Evolutionary conservation across 176 grass and related monocot species (phyloP), one percentile per base, ranked within the genome.

Genomic region (Melocanna baccifera): DNA sequence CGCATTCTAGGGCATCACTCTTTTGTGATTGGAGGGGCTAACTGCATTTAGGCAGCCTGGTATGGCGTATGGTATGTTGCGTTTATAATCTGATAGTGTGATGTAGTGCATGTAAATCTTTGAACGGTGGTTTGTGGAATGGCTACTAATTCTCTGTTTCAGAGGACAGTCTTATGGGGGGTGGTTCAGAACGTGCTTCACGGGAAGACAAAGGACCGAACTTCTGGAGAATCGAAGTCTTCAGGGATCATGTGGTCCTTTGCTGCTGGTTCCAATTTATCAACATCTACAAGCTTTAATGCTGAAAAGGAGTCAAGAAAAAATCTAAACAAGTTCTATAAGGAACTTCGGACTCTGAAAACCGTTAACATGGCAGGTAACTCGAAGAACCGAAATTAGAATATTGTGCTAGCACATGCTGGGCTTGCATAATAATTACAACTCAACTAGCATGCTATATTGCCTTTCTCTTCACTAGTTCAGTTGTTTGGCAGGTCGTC

Each of bases 301-400:
- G 76, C 87, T 66, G 65, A 99, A 76, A 88, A 78, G 73, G 91
- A 99, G 39, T 92, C 89, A 0, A 90, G 78, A 81, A 89, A 91
- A 70, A 99, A 92, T 77, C 90, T 99, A 30, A 94, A 99, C 47
- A 90, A 87, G 56, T 99, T 96, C 75, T 91, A 92, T 30, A 91
- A 91, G 85, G 93, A 93, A 73, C 63, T 99, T 41, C 82, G 93
- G 40, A 92, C 93, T 76, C 83, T 82, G 51, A 90, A 87, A 78
- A 90, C 34, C 11, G 96, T 99, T 64, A 92, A 96, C 83, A 90
- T 99, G 85, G 91, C 96, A 92, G 96, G 96, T 98, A 67, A 94
- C 56, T 79, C 65, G 0, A 36, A 39, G 51, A 74, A 57, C 62
- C 41, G 36, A n/a, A 72, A 1, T 66, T 62, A 15, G 39, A 82